Evolutionary conservation across 495 filamentous ascomycete genomes (phyloP).

Genomic region (Penicillium flavigenum): DNA sequence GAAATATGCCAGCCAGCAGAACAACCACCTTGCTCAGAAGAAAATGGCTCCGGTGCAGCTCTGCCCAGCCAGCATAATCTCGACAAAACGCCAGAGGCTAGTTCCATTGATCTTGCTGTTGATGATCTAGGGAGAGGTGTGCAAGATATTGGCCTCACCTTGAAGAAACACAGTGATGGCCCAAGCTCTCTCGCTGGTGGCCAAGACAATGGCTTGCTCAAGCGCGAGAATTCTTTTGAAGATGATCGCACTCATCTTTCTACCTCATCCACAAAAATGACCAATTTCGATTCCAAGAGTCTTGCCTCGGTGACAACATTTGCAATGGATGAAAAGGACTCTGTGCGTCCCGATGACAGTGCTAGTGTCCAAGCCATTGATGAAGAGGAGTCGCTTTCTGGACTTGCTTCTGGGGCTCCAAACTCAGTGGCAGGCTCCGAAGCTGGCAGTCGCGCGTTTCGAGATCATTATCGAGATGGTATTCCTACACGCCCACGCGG

Average conservation of each 20-base stretch:
- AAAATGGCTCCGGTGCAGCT: slow-evolving; percentile 20
- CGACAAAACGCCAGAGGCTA: slow-evolving; percentile 20
- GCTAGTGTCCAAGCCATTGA: slow-evolving; percentile 87
- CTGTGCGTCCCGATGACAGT: slow-evolving; percentile 88
- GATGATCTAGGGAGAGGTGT: slow-evolving; percentile 38
- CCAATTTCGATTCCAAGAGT: slow-evolving; percentile 88
- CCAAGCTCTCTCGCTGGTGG: slow-evolving; percentile 29
- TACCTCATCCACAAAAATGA: slow-evolving; percentile 77
- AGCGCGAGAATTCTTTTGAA: slow-evolving; percentile 48
- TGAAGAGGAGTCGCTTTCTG: slow-evolving; percentile 80
- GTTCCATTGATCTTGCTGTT: slow-evolving; percentile 29
- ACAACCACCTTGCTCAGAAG: slow-evolving; percentile 19
- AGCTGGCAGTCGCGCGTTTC: slow-evolving; percentile 68
- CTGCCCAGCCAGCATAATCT: slow-evolving; percentile 23
- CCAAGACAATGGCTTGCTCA: slow-evolving; percentile 37
- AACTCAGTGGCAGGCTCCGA: slow-evolving; percentile 79
- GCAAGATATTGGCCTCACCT: slow-evolving; percentile 34
- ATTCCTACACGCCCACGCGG: slow-evolving; percentile 46
- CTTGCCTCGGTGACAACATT: slow-evolving; percentile 88
- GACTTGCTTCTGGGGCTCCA: slow-evolving; percentile 66
- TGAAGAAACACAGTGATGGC: slow-evolving; percentile 31
- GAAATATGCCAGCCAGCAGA: slow-evolving; percentile 24
- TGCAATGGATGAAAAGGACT: slow-evolving; percentile 92
- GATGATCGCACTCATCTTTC: slow-evolving; percentile 65
- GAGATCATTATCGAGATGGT: slow-evolving; percentile 75